phyloP scores from a whole-genome alignment of 495 filamentous ascomycete species.

The Lasiosphaeris hirsuta region DNA sequence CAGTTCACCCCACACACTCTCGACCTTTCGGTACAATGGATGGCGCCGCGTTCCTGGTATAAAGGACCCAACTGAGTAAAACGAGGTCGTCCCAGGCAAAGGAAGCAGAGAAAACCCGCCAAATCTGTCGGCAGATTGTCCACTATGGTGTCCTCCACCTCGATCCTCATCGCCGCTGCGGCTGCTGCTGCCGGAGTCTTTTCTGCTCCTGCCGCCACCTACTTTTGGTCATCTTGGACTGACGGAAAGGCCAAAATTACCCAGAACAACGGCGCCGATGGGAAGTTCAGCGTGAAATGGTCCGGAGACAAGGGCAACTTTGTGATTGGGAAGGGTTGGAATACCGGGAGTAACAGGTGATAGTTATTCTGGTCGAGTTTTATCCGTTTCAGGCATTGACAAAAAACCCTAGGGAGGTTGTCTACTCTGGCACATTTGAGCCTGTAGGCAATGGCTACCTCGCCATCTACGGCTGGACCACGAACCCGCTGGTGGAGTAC shows the following conservation, averaged over 20 bases:
- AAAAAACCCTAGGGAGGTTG: constrained; percentile 12
- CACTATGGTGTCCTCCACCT: background rate
- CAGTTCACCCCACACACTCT: background rate
- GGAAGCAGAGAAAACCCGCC: no score
- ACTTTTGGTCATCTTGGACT: constrained; percentile 66
- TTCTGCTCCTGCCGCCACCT: constrained; percentile 29
- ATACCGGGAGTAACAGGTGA: constrained; percentile 43
- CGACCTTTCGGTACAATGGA: background rate
- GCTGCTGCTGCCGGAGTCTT: background rate
- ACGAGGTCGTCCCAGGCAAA: no score
- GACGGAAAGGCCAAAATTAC: constrained; percentile 53
- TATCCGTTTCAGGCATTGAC: background rate
- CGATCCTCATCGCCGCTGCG: background rate
- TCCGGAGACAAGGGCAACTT: constrained; percentile 55
- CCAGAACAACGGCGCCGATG: constrained; percentile 57
- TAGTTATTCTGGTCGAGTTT: background rate
- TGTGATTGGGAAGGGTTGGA: constrained; percentile 64
- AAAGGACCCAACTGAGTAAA: background rate
- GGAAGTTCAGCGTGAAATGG: constrained; percentile 59
- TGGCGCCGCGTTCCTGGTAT: background rate
- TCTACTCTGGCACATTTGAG: constrained; percentile 21
- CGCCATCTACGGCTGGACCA: constrained; percentile 60
- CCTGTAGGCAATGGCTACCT: constrained; percentile 31
- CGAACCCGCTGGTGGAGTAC: constrained; percentile 60
- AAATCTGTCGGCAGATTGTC: no score